Base-by-base conservation (phyloP, 352 stramenopile species). In the Phytophthora kernoviae region DNA sequence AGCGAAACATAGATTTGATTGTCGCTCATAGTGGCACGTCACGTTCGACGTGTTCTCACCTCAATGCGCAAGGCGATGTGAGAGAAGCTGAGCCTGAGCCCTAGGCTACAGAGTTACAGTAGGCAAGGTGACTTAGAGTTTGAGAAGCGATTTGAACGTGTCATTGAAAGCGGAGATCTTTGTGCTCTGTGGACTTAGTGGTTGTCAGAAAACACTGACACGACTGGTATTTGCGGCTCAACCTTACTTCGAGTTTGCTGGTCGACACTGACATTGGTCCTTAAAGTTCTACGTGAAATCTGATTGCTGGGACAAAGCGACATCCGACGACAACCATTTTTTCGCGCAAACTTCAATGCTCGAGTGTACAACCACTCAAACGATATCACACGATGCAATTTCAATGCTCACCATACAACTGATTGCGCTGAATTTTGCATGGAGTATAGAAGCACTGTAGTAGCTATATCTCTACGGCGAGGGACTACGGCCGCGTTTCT, bases 11-110 rank as follows among this genome's bases (percentile, higher is more conserved):
- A n/a, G 33, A 39, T 39, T 39, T 15, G 30, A 8, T 39, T 17
- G 2, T 12, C 33, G 33, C 24, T 30, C 24, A 30, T 30, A 3
- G 24, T 30, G 33, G 33, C 4, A 3, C 11, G 9, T 2, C 2
- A 21, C 9, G 40, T 24, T 45, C 17, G 40, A 43, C 21, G 52
- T 44, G 40, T 41, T 41, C 40, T 51, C 26, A 43, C 5, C 45
- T 26, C 22, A 27, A 42, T 20, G 24, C 32, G 55, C 55, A 44
- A 46, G 44, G 42, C 33, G 54, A 41, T 49, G 45, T 32, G 39
- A 36, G 50, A 1, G 5, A 42, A 39, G 41, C 33, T 66, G 49
- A 62, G 56, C 49, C 50, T 45, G 49, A 70, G 34, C 46, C 21
- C 33, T 36, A 45, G 22, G 11, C 18, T 3, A 30, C 3, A 30